Base-by-base conservation (phyloP, 495 filamentous ascomycete genomes). In the Hypoxylon rickii region DNA sequence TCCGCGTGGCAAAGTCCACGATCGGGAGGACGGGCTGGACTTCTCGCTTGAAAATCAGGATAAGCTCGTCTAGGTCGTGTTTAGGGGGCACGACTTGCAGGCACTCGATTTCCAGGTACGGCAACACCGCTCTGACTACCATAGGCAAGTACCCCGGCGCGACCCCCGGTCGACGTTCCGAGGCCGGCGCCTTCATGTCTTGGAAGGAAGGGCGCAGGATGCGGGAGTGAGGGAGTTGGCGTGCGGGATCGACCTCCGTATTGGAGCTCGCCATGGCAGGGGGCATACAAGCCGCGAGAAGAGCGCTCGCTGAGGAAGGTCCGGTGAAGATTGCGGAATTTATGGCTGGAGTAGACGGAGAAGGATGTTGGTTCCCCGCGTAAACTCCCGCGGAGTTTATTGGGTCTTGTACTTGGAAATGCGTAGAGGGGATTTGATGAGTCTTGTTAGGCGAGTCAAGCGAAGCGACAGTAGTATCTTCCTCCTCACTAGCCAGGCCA, bases 11-110 rank as follows among this genome's bases (percentile, higher is more conserved):
- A 24, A 56, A 68, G 21, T 71, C 58, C 10, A 71, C 56, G 5
- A 71, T 52, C 2, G 67, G 67, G 13, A 71, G 42, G 18, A 71
- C 65, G 0, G 64, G 67, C 34, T 71, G 64, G 21, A 68, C 26
- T 47, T 63, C 67, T n/a, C 70, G 53, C 44, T 63, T 68, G 40
- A 64, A 71, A 36, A 70, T 57, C 24, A 38, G 60, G 15, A 62
- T 64, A 3, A 70, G 50, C 1, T 39, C 59, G 16, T 60, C 63
- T 29, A 61, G 34, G 20, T 63, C 50, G 3, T 29, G 21, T 12
- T 45, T 36, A 17, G 67, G 53, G 16, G 64, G 67, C 2, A 63
- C 16, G 3, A 58, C 41, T 21, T 63, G 58, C 13, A 60, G 43
- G 32, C 58, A 63, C 49, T 70, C 67, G 42, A 67, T 55, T 39